Conservation (phyloP, 2,329 filamentous ascomycete species). For the Akanthomyces muscarius region DNA sequence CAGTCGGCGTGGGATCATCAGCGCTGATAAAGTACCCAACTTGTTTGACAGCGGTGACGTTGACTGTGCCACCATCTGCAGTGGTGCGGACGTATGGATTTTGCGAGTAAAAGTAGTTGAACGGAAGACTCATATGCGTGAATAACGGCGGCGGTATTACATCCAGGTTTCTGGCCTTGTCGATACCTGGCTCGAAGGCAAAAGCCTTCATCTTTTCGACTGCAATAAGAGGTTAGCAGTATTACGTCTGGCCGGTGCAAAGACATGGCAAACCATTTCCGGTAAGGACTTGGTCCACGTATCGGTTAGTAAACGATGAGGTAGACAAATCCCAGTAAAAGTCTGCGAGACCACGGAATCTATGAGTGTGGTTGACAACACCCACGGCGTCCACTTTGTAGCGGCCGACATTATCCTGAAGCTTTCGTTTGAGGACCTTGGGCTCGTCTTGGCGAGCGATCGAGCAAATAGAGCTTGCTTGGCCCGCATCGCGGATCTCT, state of each 20-base stretch:
- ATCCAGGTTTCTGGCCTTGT: constrained; percentile 57
- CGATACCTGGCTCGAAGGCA: constrained; percentile 59
- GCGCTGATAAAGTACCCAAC: constrained; percentile 56
- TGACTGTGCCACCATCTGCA: constrained; percentile 53
- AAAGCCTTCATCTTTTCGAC: constrained; percentile 57
- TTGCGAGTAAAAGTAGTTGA: constrained; percentile 79
- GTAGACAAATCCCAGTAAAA: constrained; percentile 74
- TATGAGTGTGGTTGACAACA: constrained; percentile 72
- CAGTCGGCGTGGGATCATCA: constrained; percentile 57
- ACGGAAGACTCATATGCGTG: constrained; percentile 68
- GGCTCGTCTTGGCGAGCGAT: constrained; percentile 50
- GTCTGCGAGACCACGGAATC: constrained; percentile 83
- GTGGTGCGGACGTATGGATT: constrained; percentile 71
- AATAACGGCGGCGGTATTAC: constrained; percentile 78
- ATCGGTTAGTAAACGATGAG: constrained; percentile 65
- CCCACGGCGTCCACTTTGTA: constrained; percentile 70
- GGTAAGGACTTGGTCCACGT: constrained; percentile 67
- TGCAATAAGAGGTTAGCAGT: constrained; percentile 25
- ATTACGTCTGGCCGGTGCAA: not conserved
- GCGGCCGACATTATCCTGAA: constrained; percentile 65
- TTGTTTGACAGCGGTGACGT: constrained; percentile 55
- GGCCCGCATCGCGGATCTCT: constrained; percentile 28
- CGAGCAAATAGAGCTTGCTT: constrained; percentile 34
- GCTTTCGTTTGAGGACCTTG: constrained; percentile 52
- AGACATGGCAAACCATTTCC: constrained; percentile 55